Base-by-base conservation (phyloP, 2,329 filamentous ascomycete genomes). In the Diaporthe vexans region DNA sequence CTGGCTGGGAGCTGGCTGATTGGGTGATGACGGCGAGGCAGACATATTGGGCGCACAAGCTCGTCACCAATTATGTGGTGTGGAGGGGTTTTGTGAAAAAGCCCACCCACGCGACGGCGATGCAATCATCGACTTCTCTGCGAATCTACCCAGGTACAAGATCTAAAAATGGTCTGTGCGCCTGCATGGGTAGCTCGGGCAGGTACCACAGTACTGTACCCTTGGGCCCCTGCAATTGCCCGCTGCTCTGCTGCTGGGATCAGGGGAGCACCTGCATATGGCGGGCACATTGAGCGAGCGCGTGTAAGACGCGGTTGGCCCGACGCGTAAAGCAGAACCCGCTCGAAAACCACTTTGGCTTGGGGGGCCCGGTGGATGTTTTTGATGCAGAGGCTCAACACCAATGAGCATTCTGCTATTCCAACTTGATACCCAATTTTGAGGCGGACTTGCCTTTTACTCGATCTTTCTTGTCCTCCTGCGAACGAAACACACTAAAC, bases 221-320 rank as follows among this genome's bases (percentile, higher is more conserved):
- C 17, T 54, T 51, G n/a, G 7, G 63, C 63, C 63, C 63, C 63
- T 68, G 63, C 63, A 52, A 24, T 24, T 29, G 63, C 46, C n/a
- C n/a, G n/a, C n/a, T n/a, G n/a, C n/a, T n/a, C n/a, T 15, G 46
- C 13, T 8, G 63, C 63, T 29, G 48, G 63, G 63, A 33, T 40
- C 63, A 54, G 48, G 63, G 63, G 29, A 1, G 5, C 21, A 68
- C 33, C 33, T 68, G 48, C 63, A 68, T 33, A 29, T 4, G 10
- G 59, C 19, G 40, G 63, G 29, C 29, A 67, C 40, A 43, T 19
- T 43, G 40, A 43, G 9, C 46, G 74, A 17, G 72, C 74, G 74
- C 74, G 74, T 75, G 54, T 68, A 61, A 71, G 68, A 74, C 74
- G 72, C 74, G 74, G 59, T 75, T 51, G 57, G 68, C 72, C 72